Conservation (phyloP, 306 rosid species). For the Delonix regia region DNA sequence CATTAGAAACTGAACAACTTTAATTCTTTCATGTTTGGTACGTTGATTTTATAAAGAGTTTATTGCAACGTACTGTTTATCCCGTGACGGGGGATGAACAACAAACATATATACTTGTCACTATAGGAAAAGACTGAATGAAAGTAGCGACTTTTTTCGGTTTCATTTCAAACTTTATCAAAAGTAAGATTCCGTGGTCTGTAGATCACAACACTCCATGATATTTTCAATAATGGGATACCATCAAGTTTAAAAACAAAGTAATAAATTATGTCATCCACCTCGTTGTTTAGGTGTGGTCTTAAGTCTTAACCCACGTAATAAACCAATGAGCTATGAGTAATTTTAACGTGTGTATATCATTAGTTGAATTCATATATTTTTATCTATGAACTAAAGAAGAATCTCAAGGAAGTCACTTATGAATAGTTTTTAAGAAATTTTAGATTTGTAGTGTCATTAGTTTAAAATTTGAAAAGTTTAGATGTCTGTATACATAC, state of each 20-base stretch:
- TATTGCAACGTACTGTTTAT: constrained; percentile 29
- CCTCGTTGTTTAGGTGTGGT: neutral
- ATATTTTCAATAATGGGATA: neutral
- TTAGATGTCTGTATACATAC: too few relatives aligned
- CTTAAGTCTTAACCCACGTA: neutral
- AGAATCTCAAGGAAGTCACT: neutral
- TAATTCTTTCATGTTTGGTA: neutral
- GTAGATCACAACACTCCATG: neutral
- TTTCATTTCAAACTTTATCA: neutral
- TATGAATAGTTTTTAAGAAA: neutral
- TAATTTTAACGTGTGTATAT: too few relatives aligned
- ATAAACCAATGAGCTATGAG: too few relatives aligned
- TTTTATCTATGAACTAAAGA: too few relatives aligned
- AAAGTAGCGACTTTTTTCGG: neutral
- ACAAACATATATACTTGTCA: constrained; percentile 11
- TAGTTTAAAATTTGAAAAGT: too few relatives aligned
- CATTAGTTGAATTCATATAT: too few relatives aligned
- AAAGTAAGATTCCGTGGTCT: constrained; percentile 16
- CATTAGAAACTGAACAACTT: constrained; percentile 4
- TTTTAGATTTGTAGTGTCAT: neutral
- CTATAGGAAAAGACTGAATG: neutral
- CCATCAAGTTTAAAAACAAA: constrained; percentile 9
- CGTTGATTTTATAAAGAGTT: neutral
- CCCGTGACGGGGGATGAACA: constrained; percentile 40
- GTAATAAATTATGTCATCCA: too few relatives aligned